Base-by-base conservation (phyloP, 352 stramenopile genomes). In the Globisporangium megalacanthum region DNA sequence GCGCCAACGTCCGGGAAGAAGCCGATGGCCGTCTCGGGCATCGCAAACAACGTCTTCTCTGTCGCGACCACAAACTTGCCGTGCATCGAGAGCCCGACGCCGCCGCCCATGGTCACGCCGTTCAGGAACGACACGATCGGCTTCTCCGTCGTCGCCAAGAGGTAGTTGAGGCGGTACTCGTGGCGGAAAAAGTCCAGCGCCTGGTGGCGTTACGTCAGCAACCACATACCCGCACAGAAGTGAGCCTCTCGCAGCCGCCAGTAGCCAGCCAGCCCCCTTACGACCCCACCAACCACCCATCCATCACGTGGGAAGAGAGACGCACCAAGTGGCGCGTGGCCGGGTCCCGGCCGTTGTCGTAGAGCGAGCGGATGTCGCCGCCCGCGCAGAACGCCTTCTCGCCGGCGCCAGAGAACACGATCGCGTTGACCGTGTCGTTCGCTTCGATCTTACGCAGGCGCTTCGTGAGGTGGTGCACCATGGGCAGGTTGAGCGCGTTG, bases 71-170 rank as follows among this genome's bases (percentile, higher is more conserved):
- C 79, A 64, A 98, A 98, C 62, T 94, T 94, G 58, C 96, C 96
- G 77, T 99, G 93, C 64, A 99, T 89, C 13, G 93, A 98, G 35
- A 99, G 69, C 0, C 97, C 97, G 36, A 98, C 96, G 58, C 97
- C 97, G 56, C 97, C 97, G 60, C 97, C 97, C 97, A 99, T 99
- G 46, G 98, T 98, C 47, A 99, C 89, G 52, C 97, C 97, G 75
- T 99, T 97, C 71, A 97, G 95, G 59, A 99, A 83, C 45, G 92
- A 97, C 9, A 99, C 80, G 49, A 94, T 83, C 37, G 83, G 83
- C 62, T 86, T 90, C 71, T 91, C 80, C 22, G 81, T 92, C 37
- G 83, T 92, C 63, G 70, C 79, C 60, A 91, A 81, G 46, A 95
- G 73, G 67, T 94, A 90, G 72, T 98, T 98, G 20, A 99, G 73